Evolutionary conservation across 306 rosid genomes (phyloP).

Genomic region (Quercus suber): DNA sequence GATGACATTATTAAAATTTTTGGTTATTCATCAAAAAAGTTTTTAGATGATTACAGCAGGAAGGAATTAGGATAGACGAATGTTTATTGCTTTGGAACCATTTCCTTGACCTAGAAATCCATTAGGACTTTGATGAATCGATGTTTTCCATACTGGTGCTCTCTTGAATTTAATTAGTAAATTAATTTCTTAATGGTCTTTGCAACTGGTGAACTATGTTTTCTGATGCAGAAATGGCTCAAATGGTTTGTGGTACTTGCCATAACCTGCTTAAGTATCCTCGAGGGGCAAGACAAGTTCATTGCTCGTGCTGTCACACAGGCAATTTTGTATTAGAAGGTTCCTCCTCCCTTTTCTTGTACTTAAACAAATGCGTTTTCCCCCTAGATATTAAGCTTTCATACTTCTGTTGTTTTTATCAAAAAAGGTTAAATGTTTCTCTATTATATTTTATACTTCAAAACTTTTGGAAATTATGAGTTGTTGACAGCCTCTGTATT

Average conservation of each 20-base stretch:
- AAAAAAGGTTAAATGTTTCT: neutral
- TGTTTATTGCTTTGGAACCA: neutral
- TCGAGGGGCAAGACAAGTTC: constrained; percentile 64
- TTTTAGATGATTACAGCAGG: neutral
- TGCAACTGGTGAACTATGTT: constrained; percentile 2
- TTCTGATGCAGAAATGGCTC: constrained; percentile 61
- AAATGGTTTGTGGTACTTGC: constrained; percentile 95
- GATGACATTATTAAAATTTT: neutral
- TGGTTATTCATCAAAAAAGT: too few relatives aligned
- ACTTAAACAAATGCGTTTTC: neutral
- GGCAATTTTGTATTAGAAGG: constrained; percentile 82
- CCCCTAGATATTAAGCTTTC: neutral
- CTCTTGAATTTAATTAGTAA: neutral
- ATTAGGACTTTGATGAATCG: neutral
- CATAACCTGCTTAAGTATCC: constrained; percentile 69
- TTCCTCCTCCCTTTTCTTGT: constrained; percentile 24
- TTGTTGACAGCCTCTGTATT: neutral
- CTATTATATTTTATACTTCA: neutral
- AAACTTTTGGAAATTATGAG: neutral
- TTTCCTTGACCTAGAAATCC: neutral
- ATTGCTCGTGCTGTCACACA: constrained; percentile 81
- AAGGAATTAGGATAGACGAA: neutral
- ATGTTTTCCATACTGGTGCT: neutral
- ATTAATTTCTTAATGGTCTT: constrained; percentile 8
- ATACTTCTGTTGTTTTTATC: neutral